Conservation (phyloP, 2,329 filamentous ascomycete species). For the Annulohypoxylon truncatum region DNA sequence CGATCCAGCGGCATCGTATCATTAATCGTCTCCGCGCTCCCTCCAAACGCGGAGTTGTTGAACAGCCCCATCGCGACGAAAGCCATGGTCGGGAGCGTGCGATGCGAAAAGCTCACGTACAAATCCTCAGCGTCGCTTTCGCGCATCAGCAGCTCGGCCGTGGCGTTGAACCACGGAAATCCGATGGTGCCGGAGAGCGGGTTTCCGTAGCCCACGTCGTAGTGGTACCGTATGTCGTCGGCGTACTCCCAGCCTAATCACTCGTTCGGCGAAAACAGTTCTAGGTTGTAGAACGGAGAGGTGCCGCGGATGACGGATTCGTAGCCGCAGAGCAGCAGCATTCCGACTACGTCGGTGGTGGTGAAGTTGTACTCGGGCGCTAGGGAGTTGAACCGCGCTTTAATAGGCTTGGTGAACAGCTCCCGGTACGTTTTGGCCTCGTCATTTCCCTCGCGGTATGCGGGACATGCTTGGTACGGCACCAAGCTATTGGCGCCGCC, state of each 20-base stretch:
- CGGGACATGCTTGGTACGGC: neutral
- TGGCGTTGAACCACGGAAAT: constrained; percentile 70
- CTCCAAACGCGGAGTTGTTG: constrained; percentile 63
- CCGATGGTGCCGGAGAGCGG: constrained; percentile 66
- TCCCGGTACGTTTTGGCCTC: constrained; percentile 62
- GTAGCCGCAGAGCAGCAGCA: constrained; percentile 48
- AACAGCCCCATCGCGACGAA: constrained; percentile 74
- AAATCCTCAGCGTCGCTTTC: neutral
- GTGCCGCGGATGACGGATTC: neutral
- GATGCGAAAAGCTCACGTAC: constrained; percentile 72
- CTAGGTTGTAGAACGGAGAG: neutral
- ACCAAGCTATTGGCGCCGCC: neutral
- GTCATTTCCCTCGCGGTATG: constrained; percentile 64
- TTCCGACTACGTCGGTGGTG: neutral
- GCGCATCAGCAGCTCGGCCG: constrained; percentile 41
- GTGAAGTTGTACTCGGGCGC: neutral
- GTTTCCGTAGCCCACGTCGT: constrained; percentile 74
- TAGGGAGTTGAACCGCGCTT: neutral
- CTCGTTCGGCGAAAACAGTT: constrained; percentile 65
- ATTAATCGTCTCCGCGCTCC: neutral
- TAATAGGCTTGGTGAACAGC: constrained; percentile 61
- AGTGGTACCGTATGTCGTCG: constrained; percentile 71
- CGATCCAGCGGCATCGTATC: constrained; percentile 70
- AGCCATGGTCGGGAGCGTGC: constrained; percentile 73
- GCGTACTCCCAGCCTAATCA: constrained; percentile 74